Base-by-base conservation (phyloP, 352 stramenopile species). In the Phytophthora hibernalis region DNA sequence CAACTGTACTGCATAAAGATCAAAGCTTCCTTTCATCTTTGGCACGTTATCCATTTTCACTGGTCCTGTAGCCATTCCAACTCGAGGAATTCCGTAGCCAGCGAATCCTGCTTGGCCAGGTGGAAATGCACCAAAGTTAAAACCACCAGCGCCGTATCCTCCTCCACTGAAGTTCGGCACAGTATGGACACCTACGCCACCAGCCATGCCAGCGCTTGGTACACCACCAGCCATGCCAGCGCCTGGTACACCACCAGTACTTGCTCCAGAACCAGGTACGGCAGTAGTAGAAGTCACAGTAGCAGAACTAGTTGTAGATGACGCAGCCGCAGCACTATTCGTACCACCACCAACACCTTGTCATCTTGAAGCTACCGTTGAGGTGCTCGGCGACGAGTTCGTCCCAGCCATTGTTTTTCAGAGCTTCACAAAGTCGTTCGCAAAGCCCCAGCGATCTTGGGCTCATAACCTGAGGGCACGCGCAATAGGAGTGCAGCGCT, bases 11-110 rank as follows among this genome's bases (percentile, higher is more conserved):
- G 20, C 44, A 35, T 51, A 22, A 24, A 40, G 24, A 40, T 53
- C 22, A 18, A 40, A 9, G 26, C 24, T n/a, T n/a, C n/a, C n/a
- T n/a, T n/a, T n/a, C n/a, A n/a, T n/a, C n/a, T n/a, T n/a, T n/a
- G n/a, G n/a, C 22, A 33, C 47, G 12, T 53, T 37, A 38, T 53
- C 47, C 47, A 53, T 38, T 22, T 53, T 53, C 21, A 53, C 9
- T 4, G 22, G 26, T 18, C 18, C 15, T 11, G 21, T n/a, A 22
- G 20, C 20, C n/a, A 51, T 51, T 35, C 21, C 44, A 33, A 21
- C 47, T 38, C 22, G 10, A 18, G 26, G 24, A n/a, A 9, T 15
- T 13, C 24, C 24, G 40, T 38, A 53, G 22, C 47, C 47, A 53
- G 12, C 6, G 30, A 31, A 20, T 5, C 18, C 42, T 31, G 9